Conservation (phyloP, 805 yeast genomes). For the Yarrowia keelungensis region DNA sequence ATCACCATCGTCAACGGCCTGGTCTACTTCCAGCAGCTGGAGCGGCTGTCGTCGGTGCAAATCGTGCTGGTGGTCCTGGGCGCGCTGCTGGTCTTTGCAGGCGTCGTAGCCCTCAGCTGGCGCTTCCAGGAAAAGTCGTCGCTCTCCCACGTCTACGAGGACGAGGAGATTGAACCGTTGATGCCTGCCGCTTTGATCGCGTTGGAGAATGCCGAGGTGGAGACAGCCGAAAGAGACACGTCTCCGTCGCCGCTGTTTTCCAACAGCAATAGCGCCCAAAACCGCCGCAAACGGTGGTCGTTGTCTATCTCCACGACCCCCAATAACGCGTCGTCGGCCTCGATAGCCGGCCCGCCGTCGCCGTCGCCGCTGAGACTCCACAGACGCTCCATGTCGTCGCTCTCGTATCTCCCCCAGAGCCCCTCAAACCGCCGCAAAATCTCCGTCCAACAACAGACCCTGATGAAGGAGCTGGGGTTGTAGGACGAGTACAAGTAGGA, state of each 20-base stretch:
- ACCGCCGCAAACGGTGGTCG: slow-evolving; percentile 15
- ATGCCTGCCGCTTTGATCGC: slow-evolving; percentile 12
- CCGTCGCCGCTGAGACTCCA: slow-evolving; percentile 19
- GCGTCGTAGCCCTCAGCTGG: slow-evolving; percentile 73
- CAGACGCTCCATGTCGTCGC: slow-evolving; percentile 20
- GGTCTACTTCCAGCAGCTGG: slow-evolving; percentile 62
- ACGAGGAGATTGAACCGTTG: slow-evolving; percentile 24
- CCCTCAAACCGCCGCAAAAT: slow-evolving; percentile 4
- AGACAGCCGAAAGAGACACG: background rate
- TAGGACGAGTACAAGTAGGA: background rate
- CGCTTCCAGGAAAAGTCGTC: slow-evolving; percentile 45
- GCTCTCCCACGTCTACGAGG: slow-evolving; percentile 20
- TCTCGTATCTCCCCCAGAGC: slow-evolving; percentile 19
- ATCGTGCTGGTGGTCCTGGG: slow-evolving; percentile 59
- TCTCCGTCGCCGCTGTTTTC: slow-evolving; percentile 11
- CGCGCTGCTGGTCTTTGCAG: slow-evolving; percentile 55
- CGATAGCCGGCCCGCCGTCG: slow-evolving; percentile 20
- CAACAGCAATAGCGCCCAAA: background rate
- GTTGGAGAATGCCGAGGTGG: background rate
- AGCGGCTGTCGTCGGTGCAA: slow-evolving; percentile 50
- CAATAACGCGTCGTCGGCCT: background rate
- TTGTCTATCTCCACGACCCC: slow-evolving; percentile 25
- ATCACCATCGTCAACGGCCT: slow-evolving; percentile 71
- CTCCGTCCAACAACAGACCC: slow-evolving; percentile 18
- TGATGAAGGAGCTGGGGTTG: slow-evolving; percentile 28